Base-by-base conservation (phyloP, 1,139 yeast species). In the Nematodospora anomalae region DNA sequence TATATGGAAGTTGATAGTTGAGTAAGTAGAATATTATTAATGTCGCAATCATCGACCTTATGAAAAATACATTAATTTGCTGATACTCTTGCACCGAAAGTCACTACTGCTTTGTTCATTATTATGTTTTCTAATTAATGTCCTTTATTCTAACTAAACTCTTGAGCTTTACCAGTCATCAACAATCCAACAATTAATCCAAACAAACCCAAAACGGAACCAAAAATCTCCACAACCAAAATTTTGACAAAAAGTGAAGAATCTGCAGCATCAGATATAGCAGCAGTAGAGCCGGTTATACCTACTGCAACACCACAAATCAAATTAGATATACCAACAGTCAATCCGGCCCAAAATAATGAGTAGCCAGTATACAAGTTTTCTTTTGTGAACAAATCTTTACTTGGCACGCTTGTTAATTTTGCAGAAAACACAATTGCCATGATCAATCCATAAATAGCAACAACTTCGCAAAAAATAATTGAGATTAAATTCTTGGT, bases 401-500 rank as follows among this genome's bases (percentile, higher is more conserved):
- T 63, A 8, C 79, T 69, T 6, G 88, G 80, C 23, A 85, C 92
- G 41, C 69, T 67, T n/a, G 88, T 77, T 52, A 92, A 72, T 60
- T 92, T 92, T 16, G 97, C 79, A 13, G 96, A 85, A 56, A 92
- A 92, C 28, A 94, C 98, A 74, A 94, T 94, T 34, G 98, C 94
- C 88, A 92, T 92, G 60, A 94, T 94, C 50, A 94, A 79, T 6
- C 98, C 98, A 59, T 94, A 94, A 60, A 94, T 94, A 46, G 98
- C 99, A 42, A 94, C 99, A 50, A 94, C 98, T 67, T 94, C 99
- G 74, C 98, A 94, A 73, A 94, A 94, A 69, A 94, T 94, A 62
- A 94, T 92, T 38, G 96, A 84, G 45, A 94, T 94, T 60, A 94
- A 77, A 64, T 92, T 92, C 73, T 94, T 94, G 44, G 99, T 94